Base-by-base conservation (phyloP, 176 grass and related monocot species). In the Carex pumila region DNA sequence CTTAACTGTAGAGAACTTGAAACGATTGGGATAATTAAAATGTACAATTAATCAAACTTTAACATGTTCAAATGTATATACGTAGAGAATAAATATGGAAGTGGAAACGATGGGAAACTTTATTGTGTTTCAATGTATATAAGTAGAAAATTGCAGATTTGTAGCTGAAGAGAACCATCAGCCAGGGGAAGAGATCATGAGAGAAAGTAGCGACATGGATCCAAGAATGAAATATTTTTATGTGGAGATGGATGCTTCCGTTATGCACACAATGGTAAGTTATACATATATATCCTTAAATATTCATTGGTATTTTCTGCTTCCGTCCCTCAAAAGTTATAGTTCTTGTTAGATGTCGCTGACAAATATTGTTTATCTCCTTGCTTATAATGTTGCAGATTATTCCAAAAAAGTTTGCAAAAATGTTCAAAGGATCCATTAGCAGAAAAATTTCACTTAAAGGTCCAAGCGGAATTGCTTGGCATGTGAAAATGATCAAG, bases 391-490 rank as follows among this genome's bases (percentile, higher is more conserved):
- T 58, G 34, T 18, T 82, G 3, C 54, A 93, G 89, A 84, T 8
- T n/a, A 85, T 91, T 78, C 89, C 85, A 0, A 85, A 79, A 62
- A 89, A 87, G 36, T 85, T 93, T 76, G 76, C 41, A 1, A 76
- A 34, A 18, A 78, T 67, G 2, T 89, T 89, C 55, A 65, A 78
- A 19, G 78, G 85, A 7, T 14, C 80, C 34, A 85, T 86, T 8
- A 1, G 70, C 0, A 1, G 72, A 50, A 68, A 15, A 6, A 6
- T 88, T 41, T 37, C 82, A 34, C 83, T 94, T 10, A 72, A 88
- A 86, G 72, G 12, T 3, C 73, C 73, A 0, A 88, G 85, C 2
- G 74, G 87, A 9, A 63, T 87, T 55, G 80, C 65, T 58, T 88
- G 92, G 87, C 37, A 31, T 0, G 18, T 89, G 18, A 71, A 57